These are phyloP conservation scores for Myriosclerotinia scirpicola DNA, from an alignment of 2,329 filamentous ascomycete species.

Conservation along the genomic window DNA sequence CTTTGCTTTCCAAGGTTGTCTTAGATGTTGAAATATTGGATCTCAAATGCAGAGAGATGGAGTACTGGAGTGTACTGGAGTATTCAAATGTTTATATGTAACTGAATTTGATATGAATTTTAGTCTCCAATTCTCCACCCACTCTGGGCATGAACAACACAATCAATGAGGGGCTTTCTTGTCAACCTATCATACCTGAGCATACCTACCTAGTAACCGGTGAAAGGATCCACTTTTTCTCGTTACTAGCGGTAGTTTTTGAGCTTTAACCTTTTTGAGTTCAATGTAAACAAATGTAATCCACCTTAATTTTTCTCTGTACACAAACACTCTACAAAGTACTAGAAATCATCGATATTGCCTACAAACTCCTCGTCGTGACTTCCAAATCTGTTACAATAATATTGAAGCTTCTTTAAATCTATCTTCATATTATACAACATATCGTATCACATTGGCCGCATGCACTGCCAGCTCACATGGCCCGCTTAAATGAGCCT, in stretches of 20 bases:
- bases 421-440: background rate
- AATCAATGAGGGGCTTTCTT: background rate
- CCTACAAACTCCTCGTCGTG: slow-evolving; percentile 1
- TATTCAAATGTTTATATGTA: too few species aligned
- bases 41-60: slow-evolving; percentile 11
- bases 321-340: slow-evolving; percentile 4
- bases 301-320: slow-evolving; percentile 22
- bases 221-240: background rate
- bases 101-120: slow-evolving; percentile 1
- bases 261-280: slow-evolving; percentile 20
- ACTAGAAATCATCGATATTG: slow-evolving; percentile 1
- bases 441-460: slow-evolving; percentile 26
- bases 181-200: too few species aligned
- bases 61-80: too few species aligned
- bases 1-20: background rate
- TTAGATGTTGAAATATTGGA: background rate
- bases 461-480: slow-evolving; percentile 43
- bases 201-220: too few species aligned
- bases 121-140: background rate
- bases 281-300: slow-evolving; percentile 38
- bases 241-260: slow-evolving; percentile 14
- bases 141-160: background rate
- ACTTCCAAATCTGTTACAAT: slow-evolving; percentile 11
- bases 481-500: slow-evolving; percentile 81
- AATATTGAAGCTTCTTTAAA: too few species aligned